Evolutionary conservation across 177 flowering plant genomes (phyloP).

Genomic region (Vitis hybrid): DNA sequence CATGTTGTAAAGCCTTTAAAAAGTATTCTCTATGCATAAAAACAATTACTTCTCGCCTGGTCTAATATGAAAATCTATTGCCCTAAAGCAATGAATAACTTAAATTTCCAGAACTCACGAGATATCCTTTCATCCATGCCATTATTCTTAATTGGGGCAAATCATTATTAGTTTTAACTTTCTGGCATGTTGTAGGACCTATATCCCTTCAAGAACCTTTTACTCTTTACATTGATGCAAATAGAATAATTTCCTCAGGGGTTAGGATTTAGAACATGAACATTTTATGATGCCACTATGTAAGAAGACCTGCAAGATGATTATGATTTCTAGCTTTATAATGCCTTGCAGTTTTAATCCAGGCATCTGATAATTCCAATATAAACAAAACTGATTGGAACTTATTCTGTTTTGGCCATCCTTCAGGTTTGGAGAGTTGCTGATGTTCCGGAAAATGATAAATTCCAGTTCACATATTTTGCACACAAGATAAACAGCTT

Average conservation of each 20-base stretch:
- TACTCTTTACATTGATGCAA: too few relatives aligned
- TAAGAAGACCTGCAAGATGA: neutral
- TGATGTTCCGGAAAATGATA: constrained; percentile 70
- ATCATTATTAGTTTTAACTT: too few relatives aligned
- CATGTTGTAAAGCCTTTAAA: neutral
- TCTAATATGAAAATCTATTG: neutral
- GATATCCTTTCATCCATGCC: too few relatives aligned
- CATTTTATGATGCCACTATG: too few relatives aligned
- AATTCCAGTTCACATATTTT: constrained; percentile 83
- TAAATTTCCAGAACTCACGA: too few relatives aligned
- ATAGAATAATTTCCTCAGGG: too few relatives aligned
- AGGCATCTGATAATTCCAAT: neutral
- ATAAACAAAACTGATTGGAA: neutral
- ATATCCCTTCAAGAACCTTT: too few relatives aligned
- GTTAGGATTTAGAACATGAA: too few relatives aligned
- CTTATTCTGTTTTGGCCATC: neutral
- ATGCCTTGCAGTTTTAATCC: neutral
- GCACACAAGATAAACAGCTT: constrained; percentile 95
- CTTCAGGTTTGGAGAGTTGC: constrained; percentile 83
- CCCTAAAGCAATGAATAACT: neutral
- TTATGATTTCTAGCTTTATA: neutral
- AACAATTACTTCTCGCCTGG: neutral
- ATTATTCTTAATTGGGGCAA: too few relatives aligned
- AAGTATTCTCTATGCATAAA: neutral
- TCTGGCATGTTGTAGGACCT: too few relatives aligned